Conservation (phyloP, 1,139 yeast species). For the Yamadazyma taylorii region DNA sequence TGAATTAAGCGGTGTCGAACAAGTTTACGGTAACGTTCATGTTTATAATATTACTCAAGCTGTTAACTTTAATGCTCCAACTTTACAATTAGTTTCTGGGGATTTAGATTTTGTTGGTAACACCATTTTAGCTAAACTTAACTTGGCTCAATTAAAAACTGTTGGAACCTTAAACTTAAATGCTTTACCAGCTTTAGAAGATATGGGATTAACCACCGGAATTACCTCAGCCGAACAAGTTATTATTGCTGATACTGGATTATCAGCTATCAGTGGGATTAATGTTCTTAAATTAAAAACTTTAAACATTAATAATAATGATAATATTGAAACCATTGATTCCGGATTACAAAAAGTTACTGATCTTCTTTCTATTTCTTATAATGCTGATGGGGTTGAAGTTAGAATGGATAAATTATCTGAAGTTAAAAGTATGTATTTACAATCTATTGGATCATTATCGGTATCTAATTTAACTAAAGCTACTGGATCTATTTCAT, state of each 20-base stretch:
- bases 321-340: constrained; percentile 63
- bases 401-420: constrained; percentile 66
- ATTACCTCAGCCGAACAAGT: constrained; percentile 73
- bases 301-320: constrained; percentile 86
- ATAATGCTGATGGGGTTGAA: constrained; percentile 76
- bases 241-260: constrained; percentile 81
- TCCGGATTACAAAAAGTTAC: constrained; percentile 76
- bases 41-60: constrained; percentile 67
- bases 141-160: constrained; percentile 76
- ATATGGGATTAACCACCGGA: constrained; percentile 71
- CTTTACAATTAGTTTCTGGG: constrained; percentile 73
- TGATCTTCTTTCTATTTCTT: constrained; percentile 72
- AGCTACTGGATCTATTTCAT: constrained; percentile 79
- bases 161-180: constrained; percentile 78
- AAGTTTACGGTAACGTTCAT: constrained; percentile 72
- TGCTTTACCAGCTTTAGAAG: constrained; percentile 80
- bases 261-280: constrained; percentile 78
- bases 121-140: constrained; percentile 65
- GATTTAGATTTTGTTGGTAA: constrained; percentile 60
- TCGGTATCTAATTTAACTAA: constrained; percentile 65
- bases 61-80: constrained; percentile 69
- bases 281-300: constrained; percentile 67
- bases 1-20: constrained; percentile 57
- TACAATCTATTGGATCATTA: constrained; percentile 75
- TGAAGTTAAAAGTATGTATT: constrained; percentile 83